Base-by-base conservation (phyloP, 2,329 filamentous ascomycete species). In the Xylaria sp. region DNA sequence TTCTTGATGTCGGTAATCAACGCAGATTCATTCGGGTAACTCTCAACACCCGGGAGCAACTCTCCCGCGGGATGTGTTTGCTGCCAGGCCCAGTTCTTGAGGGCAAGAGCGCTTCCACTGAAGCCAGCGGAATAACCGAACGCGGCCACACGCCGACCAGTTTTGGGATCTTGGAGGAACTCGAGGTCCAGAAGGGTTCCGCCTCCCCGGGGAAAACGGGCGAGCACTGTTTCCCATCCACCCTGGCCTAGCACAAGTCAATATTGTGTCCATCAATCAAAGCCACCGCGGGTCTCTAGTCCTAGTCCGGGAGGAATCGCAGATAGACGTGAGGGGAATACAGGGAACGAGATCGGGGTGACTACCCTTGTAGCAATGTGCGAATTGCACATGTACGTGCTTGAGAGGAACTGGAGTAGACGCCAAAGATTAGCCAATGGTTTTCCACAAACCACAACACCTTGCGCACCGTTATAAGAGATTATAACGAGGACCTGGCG, bases 21-120 rank as follows among this genome's bases (percentile, higher is more conserved):
- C 51, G 89, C 88, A 46, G 84, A 84, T 81, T 97, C 92, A 79
- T 94, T 94, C 71, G 90, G 87, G 81, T 93, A 95, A 76, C 86
- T 86, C 74, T 86, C 86, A 20, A 92, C 86, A 66, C 88, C 85
- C 9, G 91, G 90, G 68, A 95, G 87, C 62, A 89, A 87, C 80
- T 89, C 85, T 67, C 88, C 88, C 54, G 55, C 63, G 20, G 90
- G 88, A 80, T 94, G 88, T 52, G 87, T 88, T 71, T 95, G 85
- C 81, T 97, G 94, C 88, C 90, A 92, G 12, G 92, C 89, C 93
- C 94, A 97, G 54, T 90, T 89, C 86, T 94, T 88, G 48, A 97
- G 81, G 31, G 91, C 92, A 61, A 94, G 84, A 9, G 92, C 92
- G 49, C 91, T 88, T 41, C 90, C 90, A 4, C 91, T 90, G 78